phyloP scores from a whole-genome alignment of 2,329 filamentous ascomycete species.

The Allantophomopsis cytisporea region DNA sequence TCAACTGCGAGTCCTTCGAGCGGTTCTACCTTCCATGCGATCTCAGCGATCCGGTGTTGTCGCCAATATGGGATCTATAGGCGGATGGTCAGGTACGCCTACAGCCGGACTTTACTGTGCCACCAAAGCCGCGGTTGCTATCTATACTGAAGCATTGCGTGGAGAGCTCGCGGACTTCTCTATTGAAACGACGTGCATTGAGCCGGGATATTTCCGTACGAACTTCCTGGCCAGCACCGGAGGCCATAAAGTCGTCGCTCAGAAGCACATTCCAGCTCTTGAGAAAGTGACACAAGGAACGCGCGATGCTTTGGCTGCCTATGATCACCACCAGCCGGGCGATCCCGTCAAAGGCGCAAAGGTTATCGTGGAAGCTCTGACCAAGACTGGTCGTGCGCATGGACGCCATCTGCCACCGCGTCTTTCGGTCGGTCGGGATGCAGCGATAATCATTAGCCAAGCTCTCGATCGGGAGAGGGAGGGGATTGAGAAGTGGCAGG shows the following conservation, averaged over 20 bases:
- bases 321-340: constrained; percentile 21
- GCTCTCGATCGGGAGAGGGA: too few relatives aligned
- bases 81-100: constrained; percentile 22
- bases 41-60: constrained; percentile 25
- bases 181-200: constrained; percentile 28
- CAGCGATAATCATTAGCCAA: too few relatives aligned
- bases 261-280: constrained; percentile 3
- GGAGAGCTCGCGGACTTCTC: constrained; percentile 28
- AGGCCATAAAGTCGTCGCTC: constrained; percentile 1
- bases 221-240: constrained; percentile 26
- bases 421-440: constrained; percentile 20
- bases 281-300: background rate
- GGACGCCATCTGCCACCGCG: constrained; percentile 16
- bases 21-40: constrained; percentile 31
- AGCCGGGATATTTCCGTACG: constrained; percentile 36
- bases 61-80: constrained; percentile 32
- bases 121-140: constrained; percentile 29
- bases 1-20: constrained; percentile 30
- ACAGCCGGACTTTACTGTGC: constrained; percentile 28
- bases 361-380: constrained; percentile 21
- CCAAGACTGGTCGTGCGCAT: constrained; percentile 17
- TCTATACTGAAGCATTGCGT: constrained; percentile 26
- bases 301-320: constrained; percentile 10
- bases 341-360: constrained; percentile 22
- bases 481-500: too few relatives aligned